Conservation (phyloP, 2,329 filamentous ascomycete species). For the Fusarium dimerum region DNA sequence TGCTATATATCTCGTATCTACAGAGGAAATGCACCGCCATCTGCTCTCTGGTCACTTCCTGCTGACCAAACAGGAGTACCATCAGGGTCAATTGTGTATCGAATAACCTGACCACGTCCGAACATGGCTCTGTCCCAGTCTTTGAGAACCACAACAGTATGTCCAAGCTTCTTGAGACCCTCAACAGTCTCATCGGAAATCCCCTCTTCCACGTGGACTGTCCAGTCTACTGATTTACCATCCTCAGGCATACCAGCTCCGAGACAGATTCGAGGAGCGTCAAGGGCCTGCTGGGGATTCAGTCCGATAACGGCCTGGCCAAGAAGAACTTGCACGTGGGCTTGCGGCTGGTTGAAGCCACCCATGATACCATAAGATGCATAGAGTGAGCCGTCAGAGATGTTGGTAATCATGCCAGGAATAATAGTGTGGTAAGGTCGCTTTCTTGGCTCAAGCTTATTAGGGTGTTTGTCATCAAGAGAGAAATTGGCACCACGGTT, state of each 20-base stretch:
- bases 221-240: constrained; percentile 59
- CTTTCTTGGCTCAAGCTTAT: constrained; percentile 77
- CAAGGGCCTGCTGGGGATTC: constrained; percentile 83
- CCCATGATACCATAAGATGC: constrained; percentile 96
- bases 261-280: constrained; percentile 89
- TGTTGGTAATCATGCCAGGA: constrained; percentile 82
- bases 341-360: constrained; percentile 97
- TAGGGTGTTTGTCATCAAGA: constrained; percentile 72
- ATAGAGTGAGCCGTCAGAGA: constrained; percentile 72
- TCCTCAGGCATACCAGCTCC: constrained; percentile 69
- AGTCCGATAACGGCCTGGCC: constrained; percentile 84
- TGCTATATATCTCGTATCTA: constrained; percentile 10
- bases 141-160: constrained; percentile 68
- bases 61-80: constrained; percentile 77
- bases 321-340: constrained; percentile 88
- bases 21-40: constrained; percentile 68
- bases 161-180: constrained; percentile 69
- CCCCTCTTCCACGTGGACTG: constrained; percentile 80
- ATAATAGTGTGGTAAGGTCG: constrained; percentile 98
- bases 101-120: constrained; percentile 84
- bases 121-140: constrained; percentile 70
- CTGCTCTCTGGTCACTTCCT: constrained; percentile 84
- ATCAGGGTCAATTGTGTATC: constrained; percentile 72
- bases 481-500: constrained; percentile 90
- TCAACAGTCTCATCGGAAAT: constrained; percentile 69